Conservation (phyloP, 257 asterid genomes). For the Salvia hispanica region DNA sequence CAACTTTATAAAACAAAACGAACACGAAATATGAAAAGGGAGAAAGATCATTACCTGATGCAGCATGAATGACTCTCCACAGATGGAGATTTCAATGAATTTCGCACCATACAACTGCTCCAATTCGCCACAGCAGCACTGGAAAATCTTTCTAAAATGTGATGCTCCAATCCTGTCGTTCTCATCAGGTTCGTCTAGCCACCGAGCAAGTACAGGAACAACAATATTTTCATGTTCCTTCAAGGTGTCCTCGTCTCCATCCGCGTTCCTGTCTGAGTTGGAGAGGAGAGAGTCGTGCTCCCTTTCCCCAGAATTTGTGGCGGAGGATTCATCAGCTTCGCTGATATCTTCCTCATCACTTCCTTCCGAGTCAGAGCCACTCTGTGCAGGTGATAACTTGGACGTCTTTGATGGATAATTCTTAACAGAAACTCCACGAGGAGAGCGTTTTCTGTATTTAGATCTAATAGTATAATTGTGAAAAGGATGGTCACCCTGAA, state of each 20-base stretch:
- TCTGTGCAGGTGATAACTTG: conserved; percentile 24
- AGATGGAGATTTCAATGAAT: conserved; percentile 72
- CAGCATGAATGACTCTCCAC: conserved; percentile 97
- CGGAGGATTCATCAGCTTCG: conserved; percentile 38
- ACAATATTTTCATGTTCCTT: conserved; percentile 39
- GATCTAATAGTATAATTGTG: conserved; percentile 89
- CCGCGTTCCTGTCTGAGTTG: conserved; percentile 26
- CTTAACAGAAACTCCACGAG: conserved; percentile 38
- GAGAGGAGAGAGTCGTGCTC: conserved; percentile 17
- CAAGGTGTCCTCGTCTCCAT: conserved; percentile 26
- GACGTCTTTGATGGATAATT: conserved; percentile 31
- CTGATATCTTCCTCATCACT: conserved; percentile 49
- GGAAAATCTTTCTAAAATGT: conserved; percentile 81
- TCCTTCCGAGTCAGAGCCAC: conserved; percentile 46
- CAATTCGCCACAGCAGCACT: conserved; percentile 74
- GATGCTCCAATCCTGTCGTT: conserved; percentile 73
- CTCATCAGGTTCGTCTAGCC: conserved; percentile 87
- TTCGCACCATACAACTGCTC: conserved; percentile 60
- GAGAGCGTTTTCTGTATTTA: conserved; percentile 62
- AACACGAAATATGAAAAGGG: background rate
- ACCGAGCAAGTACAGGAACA: conserved; percentile 61
- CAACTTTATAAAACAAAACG: background rate
- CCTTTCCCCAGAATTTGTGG: conserved; percentile 32
- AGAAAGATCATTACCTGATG: conserved; percentile 68
- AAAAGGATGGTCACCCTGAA: conserved; percentile 94